Evolutionary conservation across 306 rosid genomes (phyloP).

Genomic region (Mimosa pudica): DNA sequence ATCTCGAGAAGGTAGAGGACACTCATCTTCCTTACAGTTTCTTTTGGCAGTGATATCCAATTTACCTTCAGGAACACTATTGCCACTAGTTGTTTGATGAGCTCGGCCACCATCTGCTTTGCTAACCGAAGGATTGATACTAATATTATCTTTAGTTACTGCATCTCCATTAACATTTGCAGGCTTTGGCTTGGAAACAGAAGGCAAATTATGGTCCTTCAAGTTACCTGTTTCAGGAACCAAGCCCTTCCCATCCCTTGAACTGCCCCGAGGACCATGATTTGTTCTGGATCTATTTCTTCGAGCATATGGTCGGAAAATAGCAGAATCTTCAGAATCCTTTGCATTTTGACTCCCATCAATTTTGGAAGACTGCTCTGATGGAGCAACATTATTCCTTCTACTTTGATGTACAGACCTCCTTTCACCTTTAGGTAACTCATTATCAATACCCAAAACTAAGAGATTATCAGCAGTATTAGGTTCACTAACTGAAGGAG

Average conservation of each 20-base stretch:
- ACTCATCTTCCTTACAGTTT: slow-evolving; percentile 48
- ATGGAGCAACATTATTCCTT: slow-evolving; percentile 64
- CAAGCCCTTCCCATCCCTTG: slow-evolving; percentile 64
- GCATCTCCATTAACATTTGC: slow-evolving; percentile 64
- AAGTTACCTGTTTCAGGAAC: slow-evolving; percentile 54
- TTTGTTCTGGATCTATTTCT: slow-evolving; percentile 87
- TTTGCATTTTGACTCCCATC: slow-evolving; percentile 80
- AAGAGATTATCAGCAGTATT: slow-evolving; percentile 95
- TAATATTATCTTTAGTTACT: slow-evolving; percentile 42
- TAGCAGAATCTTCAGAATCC: slow-evolving; percentile 92
- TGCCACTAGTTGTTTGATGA: slow-evolving; percentile 43
- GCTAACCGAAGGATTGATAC: slow-evolving; percentile 50
- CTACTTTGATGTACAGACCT: slow-evolving; percentile 59
- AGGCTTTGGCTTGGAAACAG: slow-evolving; percentile 67
- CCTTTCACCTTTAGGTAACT: slow-evolving; percentile 67
- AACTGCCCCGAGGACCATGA: slow-evolving; percentile 73
- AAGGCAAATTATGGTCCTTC: slow-evolving; percentile 58
- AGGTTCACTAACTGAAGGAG: slow-evolving; percentile 77
- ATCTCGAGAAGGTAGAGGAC: slow-evolving; percentile 49
- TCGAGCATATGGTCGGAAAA: slow-evolving; percentile 94
- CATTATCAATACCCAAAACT: slow-evolving; percentile 79
- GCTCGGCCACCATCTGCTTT: slow-evolving; percentile 53
- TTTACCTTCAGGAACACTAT: slow-evolving; percentile 55
- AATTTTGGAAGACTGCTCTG: slow-evolving; percentile 88
- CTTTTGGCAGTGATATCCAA: slow-evolving; percentile 47